phyloP scores from a whole-genome alignment of 768 basidiomycete genomes.

The Tylopilus vinaceipallidus region DNA sequence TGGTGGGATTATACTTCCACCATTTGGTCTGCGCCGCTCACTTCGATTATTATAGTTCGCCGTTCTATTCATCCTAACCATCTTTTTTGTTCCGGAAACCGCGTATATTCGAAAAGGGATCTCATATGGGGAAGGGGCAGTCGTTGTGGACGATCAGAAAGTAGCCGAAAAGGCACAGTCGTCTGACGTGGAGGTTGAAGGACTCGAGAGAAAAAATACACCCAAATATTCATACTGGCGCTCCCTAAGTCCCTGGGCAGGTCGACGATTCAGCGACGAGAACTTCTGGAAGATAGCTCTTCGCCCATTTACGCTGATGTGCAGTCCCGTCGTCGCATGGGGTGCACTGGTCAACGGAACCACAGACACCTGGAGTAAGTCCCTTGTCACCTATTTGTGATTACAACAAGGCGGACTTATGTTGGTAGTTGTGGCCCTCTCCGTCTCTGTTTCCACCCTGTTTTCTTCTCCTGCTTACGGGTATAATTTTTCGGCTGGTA shows the following conservation, averaged over 20 bases:
- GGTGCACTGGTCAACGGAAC: neutral
- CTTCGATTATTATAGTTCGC: neutral
- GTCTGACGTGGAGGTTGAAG: neutral
- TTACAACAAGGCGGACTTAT: too few species aligned
- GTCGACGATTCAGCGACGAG: neutral
- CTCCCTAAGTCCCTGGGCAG: neutral
- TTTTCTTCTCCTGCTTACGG: neutral
- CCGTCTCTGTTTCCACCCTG: neutral
- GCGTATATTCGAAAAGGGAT: neutral
- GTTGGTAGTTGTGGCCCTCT: neutral
- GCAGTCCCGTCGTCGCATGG: neutral
- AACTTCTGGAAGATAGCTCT: neutral
- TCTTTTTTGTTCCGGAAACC: neutral
- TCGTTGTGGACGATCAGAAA: neutral
- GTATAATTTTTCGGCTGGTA: neutral
- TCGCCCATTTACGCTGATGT: neutral
- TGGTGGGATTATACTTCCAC: neutral
- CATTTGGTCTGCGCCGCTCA: neutral
- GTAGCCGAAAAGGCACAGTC: neutral
- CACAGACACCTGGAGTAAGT: neutral
- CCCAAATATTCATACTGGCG: neutral
- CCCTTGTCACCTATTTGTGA: neutral
- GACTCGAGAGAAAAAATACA: neutral
- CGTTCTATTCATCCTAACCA: neutral
- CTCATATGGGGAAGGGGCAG: neutral